Percentiles rank a stretch among this genome's conserved stretches.
Evolutionary conservation across 495 filamentous ascomycete species (phyloP).

Genomic region (Pseudomonodictys pantanalensis): DNA sequence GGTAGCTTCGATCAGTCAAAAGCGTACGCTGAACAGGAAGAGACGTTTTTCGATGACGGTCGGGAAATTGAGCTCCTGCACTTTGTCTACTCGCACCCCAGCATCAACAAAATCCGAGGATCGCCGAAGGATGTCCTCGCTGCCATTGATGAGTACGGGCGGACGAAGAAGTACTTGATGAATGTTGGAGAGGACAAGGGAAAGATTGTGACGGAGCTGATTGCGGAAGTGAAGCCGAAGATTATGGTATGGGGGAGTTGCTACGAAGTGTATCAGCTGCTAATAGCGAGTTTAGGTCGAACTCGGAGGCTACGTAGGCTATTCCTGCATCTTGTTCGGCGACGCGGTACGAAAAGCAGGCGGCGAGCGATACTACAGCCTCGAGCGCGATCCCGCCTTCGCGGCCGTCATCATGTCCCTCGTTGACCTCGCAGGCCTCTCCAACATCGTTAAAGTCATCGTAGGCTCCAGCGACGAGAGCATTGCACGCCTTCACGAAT

Average conservation of each 20-base stretch:
- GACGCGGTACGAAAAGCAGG: conserved; percentile 57
- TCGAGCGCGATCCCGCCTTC: conserved; percentile 67
- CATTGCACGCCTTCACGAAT: conserved; percentile 52
- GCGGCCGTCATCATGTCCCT: conserved; percentile 61
- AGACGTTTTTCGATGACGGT: conserved; percentile 59
- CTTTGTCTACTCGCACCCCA: conserved; percentile 60
- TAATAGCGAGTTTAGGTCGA: conserved; percentile 51
- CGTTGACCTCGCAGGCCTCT: conserved; percentile 65
- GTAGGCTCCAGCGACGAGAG: conserved; percentile 63
- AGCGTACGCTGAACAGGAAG: conserved; percentile 44
- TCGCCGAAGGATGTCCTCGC: conserved; percentile 61
- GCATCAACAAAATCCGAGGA: conserved; percentile 58
- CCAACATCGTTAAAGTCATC: conserved; percentile 62
- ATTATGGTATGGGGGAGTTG: conserved; percentile 49
- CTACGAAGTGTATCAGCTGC: not conserved
- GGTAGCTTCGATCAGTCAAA: conserved; percentile 36
- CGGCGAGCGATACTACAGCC: conserved; percentile 60
- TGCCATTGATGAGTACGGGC: conserved; percentile 69
- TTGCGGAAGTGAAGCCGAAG: conserved; percentile 60
- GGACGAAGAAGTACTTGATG: conserved; percentile 67
- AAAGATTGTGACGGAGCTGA: conserved; percentile 61
- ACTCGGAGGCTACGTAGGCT: conserved; percentile 78
- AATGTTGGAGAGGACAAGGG: conserved; percentile 76
- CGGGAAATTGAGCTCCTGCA: conserved; percentile 71
- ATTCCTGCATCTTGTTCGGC: conserved; percentile 71